These are phyloP conservation scores for Talaromyces marneffei DNA, from an alignment of 2,329 filamentous ascomycete genomes.

Conservation along the genomic window DNA sequence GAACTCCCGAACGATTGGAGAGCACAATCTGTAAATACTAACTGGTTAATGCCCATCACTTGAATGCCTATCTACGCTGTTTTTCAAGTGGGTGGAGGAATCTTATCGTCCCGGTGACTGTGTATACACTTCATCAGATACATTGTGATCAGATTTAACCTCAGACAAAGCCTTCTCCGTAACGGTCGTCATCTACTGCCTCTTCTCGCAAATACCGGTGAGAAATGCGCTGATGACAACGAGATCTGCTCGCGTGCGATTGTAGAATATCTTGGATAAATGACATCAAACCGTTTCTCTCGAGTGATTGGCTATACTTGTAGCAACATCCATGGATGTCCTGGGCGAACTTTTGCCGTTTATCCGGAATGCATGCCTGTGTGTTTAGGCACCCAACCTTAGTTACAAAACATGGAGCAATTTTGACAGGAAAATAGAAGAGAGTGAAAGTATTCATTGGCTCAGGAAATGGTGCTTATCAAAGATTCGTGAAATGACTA, in stretches of 20 bases:
- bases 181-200: not conserved
- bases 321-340: no score
- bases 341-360: not conserved
- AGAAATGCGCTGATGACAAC: not conserved
- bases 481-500: no score
- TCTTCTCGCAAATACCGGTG: not conserved
- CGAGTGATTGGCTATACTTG: not conserved
- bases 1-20: constrained; percentile 28
- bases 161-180: not conserved
- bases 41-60: constrained; percentile 13
- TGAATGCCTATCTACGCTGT: constrained; percentile 2
- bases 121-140: not conserved
- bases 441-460: no score
- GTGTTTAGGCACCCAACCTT: not conserved
- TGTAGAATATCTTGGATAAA: no score
- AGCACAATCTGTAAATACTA: not conserved
- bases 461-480: no score
- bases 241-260: no score
- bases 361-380: not conserved
- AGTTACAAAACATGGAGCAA: no score
- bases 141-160: not conserved
- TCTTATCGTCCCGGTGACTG: not conserved
- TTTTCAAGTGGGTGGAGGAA: constrained; percentile 12
- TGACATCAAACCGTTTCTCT: no score
- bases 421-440: no score